Base-by-base conservation (phyloP, 495 filamentous ascomycete genomes). In the Hyaloscypha hepaticicola region DNA sequence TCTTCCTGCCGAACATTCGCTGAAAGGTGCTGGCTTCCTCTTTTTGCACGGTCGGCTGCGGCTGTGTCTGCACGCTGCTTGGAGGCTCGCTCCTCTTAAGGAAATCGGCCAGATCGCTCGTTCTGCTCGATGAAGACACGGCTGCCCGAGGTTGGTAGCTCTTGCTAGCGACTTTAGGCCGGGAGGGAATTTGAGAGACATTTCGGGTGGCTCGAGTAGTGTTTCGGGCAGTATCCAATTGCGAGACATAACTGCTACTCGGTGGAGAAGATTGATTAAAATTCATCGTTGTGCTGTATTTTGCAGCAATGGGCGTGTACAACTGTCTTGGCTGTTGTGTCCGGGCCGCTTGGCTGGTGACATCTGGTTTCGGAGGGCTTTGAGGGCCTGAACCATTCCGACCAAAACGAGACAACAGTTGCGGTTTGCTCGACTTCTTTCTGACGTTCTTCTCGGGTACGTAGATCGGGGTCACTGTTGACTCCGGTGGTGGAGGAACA, bases 51-150 rank as follows among this genome's bases (percentile, higher is more conserved):
- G 63, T 65, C 7, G 66, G 69, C 25, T 66, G 60, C 11, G 69
- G 69, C 50, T 72, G 60, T 6, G 66, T 50, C 16, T 63, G 55
- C 27, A 45, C 52, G 27, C 21, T 61, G 41, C 29, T 75, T 1
- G 90, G 90, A n/a, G 92, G 91, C 22, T 83, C 90, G 25, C 88
- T 90, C 64, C 87, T 88, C 48, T 83, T 85, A 16, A 97, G 76
- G 74, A 96, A 96, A 67, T 90, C 88, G 2, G 92, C 91, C 60
- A 96, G 75, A 31, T 93, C 91, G 48, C 84, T 85, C 3, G 90
- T 92, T 49, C 67, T 48, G 14, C 28, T 57, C 22, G 57, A 22
- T 1, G 63, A 57, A 22, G 76, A 76, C 8, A 76, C 71, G 9
- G 82, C 76, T 19, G 85, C 82, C 29, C 82, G 75, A 5, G 83